Evolutionary conservation across 371 early-diverging fungal species (phyloP), one percentile per base, ranked within the genome.

Genomic region (Catenaria anguillulae): DNA sequence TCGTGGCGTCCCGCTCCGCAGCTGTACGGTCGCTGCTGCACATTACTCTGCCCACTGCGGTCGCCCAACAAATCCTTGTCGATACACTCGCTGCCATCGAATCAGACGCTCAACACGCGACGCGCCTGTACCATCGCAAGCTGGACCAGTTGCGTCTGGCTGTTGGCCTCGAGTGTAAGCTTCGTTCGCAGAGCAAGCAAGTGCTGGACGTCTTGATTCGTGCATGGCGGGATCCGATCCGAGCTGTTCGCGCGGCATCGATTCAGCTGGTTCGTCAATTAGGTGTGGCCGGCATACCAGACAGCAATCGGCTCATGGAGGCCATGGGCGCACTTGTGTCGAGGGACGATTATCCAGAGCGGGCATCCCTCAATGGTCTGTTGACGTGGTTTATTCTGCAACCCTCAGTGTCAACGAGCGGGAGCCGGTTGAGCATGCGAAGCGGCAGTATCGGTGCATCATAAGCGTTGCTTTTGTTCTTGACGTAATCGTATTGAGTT

Each of bases 281-380:
- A 8, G 15, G 26, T 10, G 52, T 31, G 52, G 29, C 15, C 24
- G 29, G 13, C 2, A n/a, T n/a, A n/a, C n/a, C n/a, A n/a, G n/a
- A n/a, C n/a, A n/a, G n/a, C n/a, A 12, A 13, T 4, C 4, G 29
- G 52, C 29, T 50, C 15, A 29, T 50, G 13, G 52, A 50, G 52
- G 52, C 52, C 29, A 50, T 50, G 52, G 52, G 52, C 52, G 52
- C 31, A 31, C 52, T 50, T 31, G 52, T 50, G 5, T 50, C 52
- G 29, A 26, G 52, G 29, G 52, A 50, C 29, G 52, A 50, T 29
- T 50, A 50, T 10, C 52, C 52, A 4, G 52, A 50, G 29, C 26
- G 29, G 29, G 29, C 26, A 17, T 4, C 10, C 12, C 52, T 50
- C 29, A 50, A 50, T 50, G 52, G 12, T 8, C 29, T 50, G 15